Evolutionary conservation across 73 alveolate genomes (phyloP).

Genomic region (Uronychia setigera): DNA sequence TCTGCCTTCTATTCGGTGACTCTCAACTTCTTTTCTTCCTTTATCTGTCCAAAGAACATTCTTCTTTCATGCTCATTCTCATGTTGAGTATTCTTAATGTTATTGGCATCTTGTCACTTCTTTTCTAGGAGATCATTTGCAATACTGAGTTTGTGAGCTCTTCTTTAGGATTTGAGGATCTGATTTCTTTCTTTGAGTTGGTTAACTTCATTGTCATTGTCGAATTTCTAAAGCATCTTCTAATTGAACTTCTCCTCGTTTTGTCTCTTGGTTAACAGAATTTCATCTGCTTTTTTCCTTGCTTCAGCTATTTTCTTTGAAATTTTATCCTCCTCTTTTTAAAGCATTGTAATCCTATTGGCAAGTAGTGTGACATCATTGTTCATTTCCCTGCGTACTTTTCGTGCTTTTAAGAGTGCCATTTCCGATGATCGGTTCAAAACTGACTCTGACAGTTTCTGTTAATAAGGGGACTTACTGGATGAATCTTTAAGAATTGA

Average conservation of each 20-base stretch:
- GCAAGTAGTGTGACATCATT: no score
- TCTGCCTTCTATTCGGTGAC: not conserved
- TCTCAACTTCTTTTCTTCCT: not conserved
- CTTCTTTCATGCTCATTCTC: not conserved
- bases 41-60: no score
- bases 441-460: no score
- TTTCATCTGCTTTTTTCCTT: not conserved
- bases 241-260: not conserved
- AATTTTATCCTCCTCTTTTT: not conserved
- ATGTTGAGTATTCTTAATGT: not conserved
- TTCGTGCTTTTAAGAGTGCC: no score
- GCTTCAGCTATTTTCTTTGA: not conserved
- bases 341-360: not conserved
- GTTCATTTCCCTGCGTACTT: no score
- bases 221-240: not conserved
- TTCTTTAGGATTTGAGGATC: not conserved
- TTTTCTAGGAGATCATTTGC: not conserved
- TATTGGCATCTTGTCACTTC: not conserved
- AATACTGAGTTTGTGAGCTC: not conserved
- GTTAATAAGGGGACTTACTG: no score
- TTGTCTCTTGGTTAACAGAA: not conserved
- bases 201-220: not conserved
- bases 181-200: not conserved
- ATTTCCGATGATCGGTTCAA: no score
- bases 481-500: no score